Percentiles rank a stretch among this genome's conserved stretches.
These are phyloP conservation scores for Steccherinum ochraceum DNA, from an alignment of 768 basidiomycete genomes.

Conservation along the genomic window DNA sequence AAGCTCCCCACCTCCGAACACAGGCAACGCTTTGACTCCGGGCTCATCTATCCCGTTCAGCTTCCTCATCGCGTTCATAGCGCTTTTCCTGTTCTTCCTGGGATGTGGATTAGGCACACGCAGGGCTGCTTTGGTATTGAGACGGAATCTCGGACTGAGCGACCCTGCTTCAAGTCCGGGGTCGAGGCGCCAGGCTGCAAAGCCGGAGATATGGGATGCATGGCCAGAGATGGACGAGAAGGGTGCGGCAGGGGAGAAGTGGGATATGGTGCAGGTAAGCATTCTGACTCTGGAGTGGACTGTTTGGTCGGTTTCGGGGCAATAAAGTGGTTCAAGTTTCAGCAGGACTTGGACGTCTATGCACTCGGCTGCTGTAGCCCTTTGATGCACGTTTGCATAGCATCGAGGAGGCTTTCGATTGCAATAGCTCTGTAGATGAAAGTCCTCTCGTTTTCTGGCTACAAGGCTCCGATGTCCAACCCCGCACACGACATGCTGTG, in stretches of 20 bases:
- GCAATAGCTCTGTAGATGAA: no score
- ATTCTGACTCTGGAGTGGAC: no score
- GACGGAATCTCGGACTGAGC: conserved; percentile 14
- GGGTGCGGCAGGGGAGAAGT: not conserved
- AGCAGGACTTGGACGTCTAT: no score
- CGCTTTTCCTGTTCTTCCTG: conserved; percentile 24
- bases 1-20: not conserved
- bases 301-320: no score
- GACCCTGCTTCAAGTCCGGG: conserved; percentile 1
- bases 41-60: conserved; percentile 22
- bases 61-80: conserved; percentile 25
- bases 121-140: conserved; percentile 14
- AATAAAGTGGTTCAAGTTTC: no score
- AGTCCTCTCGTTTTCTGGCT: no score
- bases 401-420: no score
- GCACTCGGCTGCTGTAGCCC: no score
- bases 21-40: conserved; percentile 1
- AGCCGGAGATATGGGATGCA: conserved; percentile 18
- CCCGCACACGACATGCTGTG: no score
- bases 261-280: conserved; percentile 14
- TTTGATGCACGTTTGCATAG: no score
- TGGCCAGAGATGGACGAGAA: conserved; percentile 2
- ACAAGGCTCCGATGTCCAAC: no score
- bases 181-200: conserved; percentile 2
- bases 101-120: conserved; percentile 23